These are phyloP conservation scores for Pholiota adiposa DNA, from an alignment of 1,284 basidiomycete genomes.

Conservation along the genomic window DNA sequence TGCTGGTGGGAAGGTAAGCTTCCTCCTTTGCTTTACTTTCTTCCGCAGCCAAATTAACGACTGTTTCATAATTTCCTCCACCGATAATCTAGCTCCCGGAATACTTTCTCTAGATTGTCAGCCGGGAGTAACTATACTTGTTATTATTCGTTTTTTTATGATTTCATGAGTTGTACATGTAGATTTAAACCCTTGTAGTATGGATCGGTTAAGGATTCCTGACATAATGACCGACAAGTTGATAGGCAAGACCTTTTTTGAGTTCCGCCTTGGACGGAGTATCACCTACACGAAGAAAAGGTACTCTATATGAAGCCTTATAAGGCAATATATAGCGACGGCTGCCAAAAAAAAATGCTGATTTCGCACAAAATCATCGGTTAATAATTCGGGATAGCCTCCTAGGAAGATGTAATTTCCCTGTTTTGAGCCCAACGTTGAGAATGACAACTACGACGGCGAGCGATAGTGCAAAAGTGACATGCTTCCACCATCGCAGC, in stretches of 20 bases:
- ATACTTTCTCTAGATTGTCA: conserved; percentile 59
- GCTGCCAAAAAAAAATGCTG: conserved; percentile 7
- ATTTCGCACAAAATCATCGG: conserved; percentile 13
- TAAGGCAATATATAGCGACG: neutral
- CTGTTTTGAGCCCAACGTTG: conserved; percentile 10
- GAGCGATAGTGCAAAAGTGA: conserved; percentile 38
- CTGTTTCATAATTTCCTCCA: conserved; percentile 7
- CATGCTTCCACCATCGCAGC: conserved; percentile 58
- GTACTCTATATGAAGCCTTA: neutral
- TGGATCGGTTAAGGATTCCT: conserved; percentile 17
- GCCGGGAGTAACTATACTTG: conserved; percentile 12
- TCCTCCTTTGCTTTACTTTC: conserved; percentile 1
- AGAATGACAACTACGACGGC: conserved; percentile 9
- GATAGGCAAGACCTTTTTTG: neutral
- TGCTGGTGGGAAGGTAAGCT: conserved; percentile 66
- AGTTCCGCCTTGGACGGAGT: conserved; percentile 8
- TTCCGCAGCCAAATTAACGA: conserved; percentile 8
- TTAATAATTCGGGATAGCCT: conserved; percentile 8
- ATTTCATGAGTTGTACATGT: conserved; percentile 15
- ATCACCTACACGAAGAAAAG: conserved; percentile 2
- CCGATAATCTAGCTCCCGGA: conserved; percentile 59
- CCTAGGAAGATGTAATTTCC: conserved; percentile 15
- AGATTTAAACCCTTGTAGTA: conserved; percentile 19
- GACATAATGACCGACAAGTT: conserved; percentile 27
- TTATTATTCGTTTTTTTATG: conserved; percentile 14